Evolutionary conservation across 139 green algal species (phyloP).

Genomic region (Haematococcus sp.): DNA sequence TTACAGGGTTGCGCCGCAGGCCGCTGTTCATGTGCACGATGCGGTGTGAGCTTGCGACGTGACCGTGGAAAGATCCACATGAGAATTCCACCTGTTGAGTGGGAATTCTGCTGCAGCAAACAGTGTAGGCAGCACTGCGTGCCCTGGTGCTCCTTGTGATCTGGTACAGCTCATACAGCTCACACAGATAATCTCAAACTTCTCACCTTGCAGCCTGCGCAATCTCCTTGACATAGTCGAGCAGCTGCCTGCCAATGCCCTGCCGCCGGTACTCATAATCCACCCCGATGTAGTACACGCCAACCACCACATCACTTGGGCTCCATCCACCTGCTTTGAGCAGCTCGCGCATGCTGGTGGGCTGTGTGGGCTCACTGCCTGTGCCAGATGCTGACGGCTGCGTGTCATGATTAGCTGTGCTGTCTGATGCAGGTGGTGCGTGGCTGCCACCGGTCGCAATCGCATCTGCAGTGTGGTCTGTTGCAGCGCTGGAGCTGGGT

Average conservation of each 20-base stretch:
- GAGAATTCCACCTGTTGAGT: neutral
- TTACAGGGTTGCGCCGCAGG: neutral
- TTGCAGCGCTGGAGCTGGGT: neutral
- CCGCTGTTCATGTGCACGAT: too few relatives aligned
- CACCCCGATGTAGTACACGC: constrained; percentile 26
- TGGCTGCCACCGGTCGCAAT: too few relatives aligned
- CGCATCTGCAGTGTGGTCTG: too few relatives aligned
- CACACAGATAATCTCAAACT: too few relatives aligned
- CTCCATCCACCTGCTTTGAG: constrained; percentile 4
- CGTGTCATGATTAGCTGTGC: too few relatives aligned
- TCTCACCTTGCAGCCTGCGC: constrained; percentile 22
- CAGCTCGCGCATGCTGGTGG: constrained; percentile 2
- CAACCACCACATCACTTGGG: neutral
- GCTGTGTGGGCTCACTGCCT: neutral
- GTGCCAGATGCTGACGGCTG: too few relatives aligned
- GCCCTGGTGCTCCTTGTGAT: too few relatives aligned
- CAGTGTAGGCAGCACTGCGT: neutral
- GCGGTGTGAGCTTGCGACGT: neutral
- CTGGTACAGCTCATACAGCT: too few relatives aligned
- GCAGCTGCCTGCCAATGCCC: constrained; percentile 32
- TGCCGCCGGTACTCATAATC: constrained; percentile 43
- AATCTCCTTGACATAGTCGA: constrained; percentile 30
- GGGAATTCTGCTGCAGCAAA: too few relatives aligned
- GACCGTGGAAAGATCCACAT: neutral
- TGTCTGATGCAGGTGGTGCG: too few relatives aligned